These are phyloP conservation scores for Allantophomopsis lycopodina DNA, from an alignment of 2,329 filamentous ascomycete species.

Conservation along the genomic window DNA sequence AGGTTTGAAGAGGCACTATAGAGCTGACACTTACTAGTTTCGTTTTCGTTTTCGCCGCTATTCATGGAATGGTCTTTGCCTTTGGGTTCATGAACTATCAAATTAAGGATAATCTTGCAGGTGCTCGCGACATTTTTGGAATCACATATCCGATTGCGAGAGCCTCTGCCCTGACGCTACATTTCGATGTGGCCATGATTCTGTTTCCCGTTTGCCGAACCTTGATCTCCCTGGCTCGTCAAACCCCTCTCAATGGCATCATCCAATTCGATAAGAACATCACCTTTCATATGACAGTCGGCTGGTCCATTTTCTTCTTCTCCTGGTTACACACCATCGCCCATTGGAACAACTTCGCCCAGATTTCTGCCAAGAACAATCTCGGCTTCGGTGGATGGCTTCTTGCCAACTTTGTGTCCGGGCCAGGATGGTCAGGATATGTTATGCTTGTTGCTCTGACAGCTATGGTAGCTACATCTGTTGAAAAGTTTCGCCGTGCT, in stretches of 20 bases:
- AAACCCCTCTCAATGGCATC: conserved; percentile 73
- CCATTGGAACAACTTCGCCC: conserved; percentile 78
- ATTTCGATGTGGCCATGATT: conserved; percentile 70
- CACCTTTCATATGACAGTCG: conserved; percentile 73
- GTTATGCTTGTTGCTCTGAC: conserved; percentile 70
- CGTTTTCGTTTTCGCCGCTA: conserved; percentile 59
- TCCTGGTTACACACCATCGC: conserved; percentile 77
- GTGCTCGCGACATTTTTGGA: conserved; percentile 55
- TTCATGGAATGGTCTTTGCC: conserved; percentile 64
- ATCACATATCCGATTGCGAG: conserved; percentile 66
- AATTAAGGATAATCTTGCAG: conserved; percentile 60
- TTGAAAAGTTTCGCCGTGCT: conserved; percentile 63
- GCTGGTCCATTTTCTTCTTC: conserved; percentile 82
- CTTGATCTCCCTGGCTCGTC: conserved; percentile 66
- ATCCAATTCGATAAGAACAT: conserved; percentile 86
- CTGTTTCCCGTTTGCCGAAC: conserved; percentile 75
- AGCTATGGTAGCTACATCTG: conserved; percentile 64
- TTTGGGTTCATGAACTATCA: conserved; percentile 73
- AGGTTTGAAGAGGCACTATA: conserved; percentile 1
- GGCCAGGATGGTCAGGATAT: conserved; percentile 77
- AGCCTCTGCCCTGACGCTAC: conserved; percentile 61
- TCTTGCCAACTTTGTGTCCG: conserved; percentile 63
- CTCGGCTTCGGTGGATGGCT: conserved; percentile 69
- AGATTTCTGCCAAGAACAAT: conserved; percentile 60
- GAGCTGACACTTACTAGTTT: conserved; percentile 38